phyloP scores from a whole-genome alignment of 179 eudicot species.

The Silene coronaria region DNA sequence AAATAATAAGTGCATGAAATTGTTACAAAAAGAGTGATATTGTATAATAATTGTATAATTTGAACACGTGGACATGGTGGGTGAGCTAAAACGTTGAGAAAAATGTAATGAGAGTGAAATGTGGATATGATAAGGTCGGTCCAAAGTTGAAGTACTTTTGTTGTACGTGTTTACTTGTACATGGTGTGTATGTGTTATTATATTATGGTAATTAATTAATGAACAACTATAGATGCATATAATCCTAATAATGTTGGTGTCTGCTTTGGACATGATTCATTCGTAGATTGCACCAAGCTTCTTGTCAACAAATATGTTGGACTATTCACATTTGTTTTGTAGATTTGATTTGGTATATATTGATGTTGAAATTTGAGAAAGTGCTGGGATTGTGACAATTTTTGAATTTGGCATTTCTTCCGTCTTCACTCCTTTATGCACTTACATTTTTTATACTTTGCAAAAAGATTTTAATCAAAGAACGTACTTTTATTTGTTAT shows the following conservation, averaged over 20 bases:
- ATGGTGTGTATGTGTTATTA: background rate
- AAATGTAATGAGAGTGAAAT: background rate
- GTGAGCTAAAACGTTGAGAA: constrained; percentile 68
- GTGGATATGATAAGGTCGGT: constrained; percentile 35
- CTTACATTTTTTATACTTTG: too few species aligned
- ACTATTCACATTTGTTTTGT: background rate
- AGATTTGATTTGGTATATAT: background rate
- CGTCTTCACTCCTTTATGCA: too few species aligned
- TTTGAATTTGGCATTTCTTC: too few species aligned
- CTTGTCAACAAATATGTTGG: background rate
- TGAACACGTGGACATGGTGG: constrained; percentile 58
- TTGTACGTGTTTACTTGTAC: constrained; percentile 22
- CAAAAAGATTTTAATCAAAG: too few species aligned
- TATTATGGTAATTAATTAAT: background rate
- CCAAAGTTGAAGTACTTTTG: constrained; percentile 11
- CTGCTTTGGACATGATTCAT: background rate
- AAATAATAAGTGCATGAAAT: background rate
- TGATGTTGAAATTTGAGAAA: background rate
- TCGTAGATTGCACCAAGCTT: background rate
- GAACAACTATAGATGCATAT: too few species aligned
- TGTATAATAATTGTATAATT: background rate
- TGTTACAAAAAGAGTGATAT: background rate
- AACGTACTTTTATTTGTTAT: too few species aligned
- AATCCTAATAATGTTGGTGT: background rate
- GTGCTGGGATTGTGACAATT: too few species aligned